Evolutionary conservation across 1,284 basidiomycete genomes (phyloP), one percentile per base, ranked within the genome.

Genomic region (Trichosporon ovoides): DNA sequence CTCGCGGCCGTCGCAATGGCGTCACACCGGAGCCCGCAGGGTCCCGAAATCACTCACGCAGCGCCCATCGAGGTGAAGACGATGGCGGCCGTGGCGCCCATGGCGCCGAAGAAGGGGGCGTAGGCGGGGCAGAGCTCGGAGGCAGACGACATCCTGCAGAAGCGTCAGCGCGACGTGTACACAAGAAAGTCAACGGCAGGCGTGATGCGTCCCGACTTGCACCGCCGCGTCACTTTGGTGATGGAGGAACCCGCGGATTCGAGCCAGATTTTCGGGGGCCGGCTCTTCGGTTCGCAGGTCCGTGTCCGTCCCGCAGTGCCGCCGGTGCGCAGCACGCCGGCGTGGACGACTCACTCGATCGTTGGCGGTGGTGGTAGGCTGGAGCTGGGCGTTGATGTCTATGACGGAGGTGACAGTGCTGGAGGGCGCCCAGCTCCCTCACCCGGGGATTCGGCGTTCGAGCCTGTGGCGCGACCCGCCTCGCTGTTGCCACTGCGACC

Each of bases 21-120:
- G 43, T 5, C 4, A 48, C 24, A n/a, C 28, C 43, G 43, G 43
- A 48, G 24, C 24, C 28, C 24, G n/a, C 43, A 22, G 43, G 22
- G 43, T 48, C 19, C 18, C 20, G 12, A 52, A 18, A 14, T 22
- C 34, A 73, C 74, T 73, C 61, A 77, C 72, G 77, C 74, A 57
- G 77, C 77, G 59, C 77, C 77, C 65, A 79, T 78, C 64, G 92
- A 95, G 68, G 94, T 97, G 81, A 97, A 97, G 72, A 96, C 89
- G 76, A 97, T 97, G 70, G 94, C 92, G 76, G 88, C 86, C 60
- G 94, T 93, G 83, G 91, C 95, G 69, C 94, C 93, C 91, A 96
- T 91, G 60, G 89, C 90, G 74, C 92, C 90, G 74, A 98, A 98
- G 83, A 98, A 97, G 71, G 95, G 93, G 64, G 93, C 89, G 80